A percentile compares a stretch with the other conserved stretches of the same genome.
Conservation (phyloP, 2,329 filamentous ascomycete genomes). For the Penicillium sp. region DNA sequence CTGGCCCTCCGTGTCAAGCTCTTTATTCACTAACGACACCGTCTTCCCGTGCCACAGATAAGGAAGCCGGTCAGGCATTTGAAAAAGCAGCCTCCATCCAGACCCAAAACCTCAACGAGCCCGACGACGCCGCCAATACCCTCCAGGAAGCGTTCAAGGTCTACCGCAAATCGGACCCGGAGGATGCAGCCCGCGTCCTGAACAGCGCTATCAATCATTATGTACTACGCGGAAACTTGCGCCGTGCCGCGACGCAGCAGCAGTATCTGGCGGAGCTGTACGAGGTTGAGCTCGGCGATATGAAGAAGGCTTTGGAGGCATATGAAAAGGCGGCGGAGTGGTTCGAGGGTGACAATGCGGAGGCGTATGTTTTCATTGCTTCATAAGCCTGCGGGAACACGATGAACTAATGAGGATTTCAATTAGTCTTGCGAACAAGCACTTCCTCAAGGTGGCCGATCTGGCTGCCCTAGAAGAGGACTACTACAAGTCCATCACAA, state of each 20-base stretch:
- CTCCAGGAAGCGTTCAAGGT: slow-evolving; percentile 92
- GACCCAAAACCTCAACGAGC: slow-evolving; percentile 78
- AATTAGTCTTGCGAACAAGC: slow-evolving; percentile 81
- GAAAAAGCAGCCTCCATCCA: slow-evolving; percentile 85
- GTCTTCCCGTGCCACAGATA: slow-evolving; percentile 54
- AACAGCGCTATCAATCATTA: slow-evolving; percentile 82
- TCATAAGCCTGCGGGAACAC: not conserved
- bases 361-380: slow-evolving; percentile 58
- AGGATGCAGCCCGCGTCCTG: slow-evolving; percentile 79
- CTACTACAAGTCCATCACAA: slow-evolving; percentile 78
- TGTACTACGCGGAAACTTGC: slow-evolving; percentile 85
- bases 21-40: slow-evolving; percentile 1
- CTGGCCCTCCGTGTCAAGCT: not conserved
- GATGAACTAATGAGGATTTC: not conserved
- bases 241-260: slow-evolving; percentile 86
- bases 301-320: slow-evolving; percentile 73
- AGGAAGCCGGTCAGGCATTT: slow-evolving; percentile 83
- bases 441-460: slow-evolving; percentile 90
- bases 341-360: slow-evolving; percentile 85
- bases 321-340: slow-evolving; percentile 86
- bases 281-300: slow-evolving; percentile 77
- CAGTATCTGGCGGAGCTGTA: slow-evolving; percentile 85
- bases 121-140: slow-evolving; percentile 87
- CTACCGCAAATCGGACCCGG: slow-evolving; percentile 81
- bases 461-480: slow-evolving; percentile 78